Percentiles rank a stretch among this genome's conserved stretches.
Evolutionary conservation across 805 yeast species (phyloP).

Genomic region (Teunomyces aglyptinius): DNA sequence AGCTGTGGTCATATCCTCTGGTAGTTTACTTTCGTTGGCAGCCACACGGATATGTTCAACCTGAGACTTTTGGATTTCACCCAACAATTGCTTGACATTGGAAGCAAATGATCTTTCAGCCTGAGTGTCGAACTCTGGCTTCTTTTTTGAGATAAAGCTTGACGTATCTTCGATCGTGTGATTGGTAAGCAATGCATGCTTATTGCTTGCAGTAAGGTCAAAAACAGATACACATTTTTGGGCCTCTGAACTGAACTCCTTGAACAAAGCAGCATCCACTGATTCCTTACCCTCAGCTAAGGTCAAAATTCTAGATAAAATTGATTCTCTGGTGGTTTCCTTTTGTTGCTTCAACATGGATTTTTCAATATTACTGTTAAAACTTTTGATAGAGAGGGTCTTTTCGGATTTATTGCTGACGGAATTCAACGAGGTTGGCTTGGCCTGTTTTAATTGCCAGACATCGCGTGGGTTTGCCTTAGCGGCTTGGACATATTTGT

Average conservation of each 20-base stretch:
- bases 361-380: slow-evolving; percentile 39
- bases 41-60: slow-evolving; percentile 31
- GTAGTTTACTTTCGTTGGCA: slow-evolving; percentile 26
- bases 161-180: slow-evolving; percentile 18
- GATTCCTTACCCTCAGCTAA: slow-evolving; percentile 24
- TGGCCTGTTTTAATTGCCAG: slow-evolving; percentile 50
- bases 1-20: slow-evolving; percentile 23
- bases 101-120: slow-evolving; percentile 33
- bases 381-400: slow-evolving; percentile 19
- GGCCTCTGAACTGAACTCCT: slow-evolving; percentile 24
- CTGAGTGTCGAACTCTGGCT: slow-evolving; percentile 30
- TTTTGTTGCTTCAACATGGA: slow-evolving; percentile 44
- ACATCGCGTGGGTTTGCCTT: slow-evolving; percentile 53
- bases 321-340: slow-evolving; percentile 43
- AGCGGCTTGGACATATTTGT: slow-evolving; percentile 62
- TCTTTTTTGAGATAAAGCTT: slow-evolving; percentile 31
- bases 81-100: slow-evolving; percentile 32
- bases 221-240: slow-evolving; percentile 35
- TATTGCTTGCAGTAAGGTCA: slow-evolving; percentile 25
- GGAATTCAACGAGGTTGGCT: slow-evolving; percentile 37
- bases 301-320: slow-evolving; percentile 45
- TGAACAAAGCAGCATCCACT: slow-evolving; percentile 15
- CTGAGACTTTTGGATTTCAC: slow-evolving; percentile 35
- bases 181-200: slow-evolving; percentile 22
- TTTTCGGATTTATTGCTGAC: slow-evolving; percentile 14